phyloP scores from a whole-genome alignment of 306 rosid species.

The Clitoria ternatea region DNA sequence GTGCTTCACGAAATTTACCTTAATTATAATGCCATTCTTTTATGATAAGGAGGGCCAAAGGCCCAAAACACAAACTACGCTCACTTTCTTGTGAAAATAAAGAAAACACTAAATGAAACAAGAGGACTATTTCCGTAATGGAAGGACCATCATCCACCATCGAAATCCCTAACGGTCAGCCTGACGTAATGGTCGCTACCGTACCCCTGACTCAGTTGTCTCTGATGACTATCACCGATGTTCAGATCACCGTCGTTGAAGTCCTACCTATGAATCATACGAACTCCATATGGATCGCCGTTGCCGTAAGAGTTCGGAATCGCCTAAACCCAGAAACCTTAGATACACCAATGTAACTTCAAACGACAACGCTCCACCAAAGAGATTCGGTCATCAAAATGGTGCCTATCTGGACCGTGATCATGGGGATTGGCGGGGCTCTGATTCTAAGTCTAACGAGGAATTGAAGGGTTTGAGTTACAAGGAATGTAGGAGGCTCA shows the following conservation, averaged over 20 bases:
- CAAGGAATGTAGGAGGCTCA: conserved; percentile 67
- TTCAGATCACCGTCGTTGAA: conserved; percentile 61
- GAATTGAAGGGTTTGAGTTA: conserved; percentile 64
- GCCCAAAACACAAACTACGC: too few relatives aligned
- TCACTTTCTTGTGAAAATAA: too few relatives aligned
- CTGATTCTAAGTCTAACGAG: conserved; percentile 66
- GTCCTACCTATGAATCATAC: conserved; percentile 68
- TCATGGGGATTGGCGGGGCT: conserved; percentile 29
- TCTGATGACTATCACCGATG: conserved; percentile 30
- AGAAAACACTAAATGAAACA: too few relatives aligned
- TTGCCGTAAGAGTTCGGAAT: conserved; percentile 24
- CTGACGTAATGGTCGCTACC: conserved; percentile 30
- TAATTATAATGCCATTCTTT: too few relatives aligned
- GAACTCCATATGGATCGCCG: conserved; percentile 21
- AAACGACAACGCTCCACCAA: conserved; percentile 43
- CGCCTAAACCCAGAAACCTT: conserved; percentile 50
- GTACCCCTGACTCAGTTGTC: conserved; percentile 33
- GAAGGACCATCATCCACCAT: conserved; percentile 49
- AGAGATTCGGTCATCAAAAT: conserved; percentile 48
- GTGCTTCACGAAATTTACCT: too few relatives aligned
- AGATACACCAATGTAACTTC: conserved; percentile 23
- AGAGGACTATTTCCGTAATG: too few relatives aligned
- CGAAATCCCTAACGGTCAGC: conserved; percentile 35
- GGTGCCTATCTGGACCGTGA: conserved; percentile 44
- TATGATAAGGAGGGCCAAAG: too few relatives aligned